Base-by-base conservation (phyloP, 495 filamentous ascomycete genomes). In the Trichoderma asperelloides region DNA sequence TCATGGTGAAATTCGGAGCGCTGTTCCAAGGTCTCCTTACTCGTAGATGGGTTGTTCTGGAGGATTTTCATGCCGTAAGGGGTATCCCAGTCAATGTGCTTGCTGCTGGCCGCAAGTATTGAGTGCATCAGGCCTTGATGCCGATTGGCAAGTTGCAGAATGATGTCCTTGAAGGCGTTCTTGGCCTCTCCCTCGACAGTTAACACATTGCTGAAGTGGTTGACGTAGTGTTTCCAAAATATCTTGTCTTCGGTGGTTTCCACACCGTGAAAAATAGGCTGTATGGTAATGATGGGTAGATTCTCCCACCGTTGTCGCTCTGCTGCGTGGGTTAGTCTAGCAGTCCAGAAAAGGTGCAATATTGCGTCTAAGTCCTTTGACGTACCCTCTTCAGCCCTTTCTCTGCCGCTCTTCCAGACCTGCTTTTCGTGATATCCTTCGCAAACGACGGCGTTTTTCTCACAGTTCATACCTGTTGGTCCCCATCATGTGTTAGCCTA, bases 61-160 rank as follows among this genome's bases (percentile, higher is more conserved):
- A 85, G 71, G 25, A 84, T 69, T 64, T 83, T 79, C 30, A 73
- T 63, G 64, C 80, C 83, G 63, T 84, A 82, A 18, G 78, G 77
- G 0, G 79, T 80, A 6, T 77, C 76, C 69, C 81, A 86, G 73
- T 86, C 84, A 65, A 96, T 82, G 70, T 96, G 92, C 65, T 89
- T 93, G 65, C 91, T 90, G 11, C 93, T 90, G 7, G 96, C 83
- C 63, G 90, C 93, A 66, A 97, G 85, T 64, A 97, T 86, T 40
- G 92, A 95, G 76, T 97, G 93, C 93, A 97, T 97, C 51, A 97
- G 81, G 16, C 93, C 92, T 63, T 86, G 84, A 73, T 97, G 90
- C 66, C 88, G 82, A 15, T 91, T 86, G 0, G 93, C 93, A 82
- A 96, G 89, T 28, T 92, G 91, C 9, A 97, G 82, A 64, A 97